Conservation (phyloP, 2,329 filamentous ascomycete species). For the Arachnopeziza araneosa region DNA sequence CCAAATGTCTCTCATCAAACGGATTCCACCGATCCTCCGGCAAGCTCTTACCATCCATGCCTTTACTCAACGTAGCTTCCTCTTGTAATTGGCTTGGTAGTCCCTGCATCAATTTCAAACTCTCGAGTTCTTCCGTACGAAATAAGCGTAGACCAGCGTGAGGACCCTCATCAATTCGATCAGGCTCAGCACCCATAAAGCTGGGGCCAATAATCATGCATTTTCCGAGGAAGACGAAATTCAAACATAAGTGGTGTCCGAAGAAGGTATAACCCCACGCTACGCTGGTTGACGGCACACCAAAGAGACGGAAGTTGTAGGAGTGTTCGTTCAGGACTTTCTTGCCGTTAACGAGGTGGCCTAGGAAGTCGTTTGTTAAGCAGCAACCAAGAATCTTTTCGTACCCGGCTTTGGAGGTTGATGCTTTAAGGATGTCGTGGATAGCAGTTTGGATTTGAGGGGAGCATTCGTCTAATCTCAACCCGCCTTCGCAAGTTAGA, state of each 20-base stretch:
- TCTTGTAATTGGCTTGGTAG: conserved; percentile 25
- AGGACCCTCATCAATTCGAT: conserved; percentile 36
- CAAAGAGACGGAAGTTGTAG: conserved; percentile 27
- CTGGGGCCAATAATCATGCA: conserved; percentile 68
- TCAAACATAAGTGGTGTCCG: conserved; percentile 73
- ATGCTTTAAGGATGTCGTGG: conserved; percentile 23
- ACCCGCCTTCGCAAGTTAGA: conserved; percentile 17
- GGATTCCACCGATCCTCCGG: conserved; percentile 65
- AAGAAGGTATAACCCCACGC: conserved; percentile 41
- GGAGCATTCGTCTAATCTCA: conserved; percentile 25
- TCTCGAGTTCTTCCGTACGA: conserved; percentile 21
- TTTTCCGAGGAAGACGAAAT: conserved; percentile 58
- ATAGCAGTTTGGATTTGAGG: conserved; percentile 21
- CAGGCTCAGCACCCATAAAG: conserved; percentile 78
- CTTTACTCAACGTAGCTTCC: conserved; percentile 29
- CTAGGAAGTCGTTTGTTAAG: conserved; percentile 26
- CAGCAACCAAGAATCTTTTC: conserved; percentile 25
- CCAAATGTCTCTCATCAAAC: conserved; percentile 73
- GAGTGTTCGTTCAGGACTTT: conserved; percentile 27
- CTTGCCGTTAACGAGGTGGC: conserved; percentile 25
- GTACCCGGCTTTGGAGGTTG: conserved; percentile 22
- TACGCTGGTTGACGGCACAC: conserved; percentile 18
- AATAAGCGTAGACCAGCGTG: conserved; percentile 24
- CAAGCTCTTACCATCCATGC: conserved; percentile 30
- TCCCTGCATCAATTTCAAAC: conserved; percentile 28